Base-by-base conservation (phyloP, 139 green algal species). In the Edaphochlamys debaryana region DNA sequence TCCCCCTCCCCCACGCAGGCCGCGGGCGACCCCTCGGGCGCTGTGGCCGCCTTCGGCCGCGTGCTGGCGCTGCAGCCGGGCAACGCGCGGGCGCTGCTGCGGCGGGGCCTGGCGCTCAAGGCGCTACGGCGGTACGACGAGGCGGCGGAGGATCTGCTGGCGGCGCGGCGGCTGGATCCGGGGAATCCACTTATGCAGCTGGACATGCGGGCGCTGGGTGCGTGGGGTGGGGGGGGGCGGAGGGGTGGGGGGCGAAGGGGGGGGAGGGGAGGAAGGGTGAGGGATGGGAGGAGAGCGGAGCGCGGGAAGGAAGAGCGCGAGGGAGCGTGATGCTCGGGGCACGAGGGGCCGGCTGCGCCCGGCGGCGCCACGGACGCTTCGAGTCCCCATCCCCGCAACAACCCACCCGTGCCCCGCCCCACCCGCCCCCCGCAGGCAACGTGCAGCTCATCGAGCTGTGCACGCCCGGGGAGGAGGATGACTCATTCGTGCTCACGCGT, bases 11-110 rank as follows among this genome's bases (percentile, higher is more conserved):
- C 25, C 30, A 67, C 48, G 3, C 74, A 81, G 74, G 58, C 40
- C 3, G 50, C 23, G 4, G 84, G 84, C 34, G 37, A 79, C 48
- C 41, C 42, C 38, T 34, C 52, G 0, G 56, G 67, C n/a, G 87
- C 85, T 15, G 9, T 89, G 36, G 3, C 27, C 15, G n/a, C 67
- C n/a, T 88, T 90, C 77, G 83, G 40, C 52, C 8, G 6, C 6
- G 88, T 92, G 77, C 81, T 92, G 50, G 30, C 56, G 48, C 69
- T 86, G 63, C 85, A 92, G 73, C 88, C 88, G 30, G 17, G 66
- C 50, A 92, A 92, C 52, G 85, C 88, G 27, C 52, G 79, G 9
- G 88, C 88, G 27, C 52, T 89, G 40, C 85, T 92, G 45, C 54
- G 88, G 23, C 82, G 88, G 3, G 88, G 78, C 34, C 72, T 92